Base-by-base conservation (phyloP, 2,329 filamentous ascomycete species). In the Trichophyton simii region DNA sequence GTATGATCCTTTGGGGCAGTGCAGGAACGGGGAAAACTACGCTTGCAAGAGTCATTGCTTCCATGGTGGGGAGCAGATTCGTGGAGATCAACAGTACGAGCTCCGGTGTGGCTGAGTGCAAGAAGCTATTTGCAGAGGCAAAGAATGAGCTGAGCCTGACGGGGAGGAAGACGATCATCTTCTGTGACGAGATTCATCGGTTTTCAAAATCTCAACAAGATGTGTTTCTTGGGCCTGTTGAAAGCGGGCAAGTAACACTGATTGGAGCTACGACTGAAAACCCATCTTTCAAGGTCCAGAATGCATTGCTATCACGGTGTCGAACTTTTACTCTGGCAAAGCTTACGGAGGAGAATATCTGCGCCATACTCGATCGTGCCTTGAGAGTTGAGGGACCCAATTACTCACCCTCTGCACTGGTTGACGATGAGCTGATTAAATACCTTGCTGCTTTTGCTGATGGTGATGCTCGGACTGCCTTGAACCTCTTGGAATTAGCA, bases 241-340 rank as follows among this genome's bases (percentile, higher is more conserved):
- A 99, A 75, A 86, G 86, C 0, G 94, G 94, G 4, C 88, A 88
- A 31, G 87, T 99, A 66, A 96, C 89, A 0, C 79, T 99, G 34
- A 94, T 97, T 63, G 94, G 91, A 9, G 94, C 94, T 5, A 99
- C 94, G 2, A 99, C 94, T 0, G 94, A 99, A 73, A 99, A 99
- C 67, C 94, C 94, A 0, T 92, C 87, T 3, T 97, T 97, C 79
- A 92, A 95, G 69, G 85, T 99, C 48, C 88, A 94, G 67, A 87
- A 84, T 65, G 92, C 94, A 1, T 79, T 99, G 60, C 79, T 97
- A 2, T 95, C 89, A 25, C 83, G 94, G 55, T 97, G 92, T 74
- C 83, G 94, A 31, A 95, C 90, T 0, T 97, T 99, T 68, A 95
- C 90, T 0, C 77, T 99, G 8, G 78, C 85, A 54, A 86, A 91